Evolutionary conservation across 1,139 yeast genomes (phyloP).

Genomic region (Torulaspora pretoriensis): DNA sequence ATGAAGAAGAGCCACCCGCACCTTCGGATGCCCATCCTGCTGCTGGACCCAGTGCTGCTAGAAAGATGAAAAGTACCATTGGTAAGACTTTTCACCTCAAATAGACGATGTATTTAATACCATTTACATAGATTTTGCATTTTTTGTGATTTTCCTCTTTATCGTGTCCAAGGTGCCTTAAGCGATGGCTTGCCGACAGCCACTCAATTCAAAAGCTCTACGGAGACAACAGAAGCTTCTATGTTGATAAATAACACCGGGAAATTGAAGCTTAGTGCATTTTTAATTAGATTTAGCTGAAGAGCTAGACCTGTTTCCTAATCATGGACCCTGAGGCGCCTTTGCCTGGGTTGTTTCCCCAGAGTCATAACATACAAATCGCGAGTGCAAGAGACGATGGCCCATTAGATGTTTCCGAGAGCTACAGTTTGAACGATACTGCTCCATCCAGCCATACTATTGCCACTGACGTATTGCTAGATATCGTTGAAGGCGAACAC

Average conservation of each 20-base stretch:
- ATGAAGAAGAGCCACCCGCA: conserved; percentile 47
- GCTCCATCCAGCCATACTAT: conserved; percentile 12
- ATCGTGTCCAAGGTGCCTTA: neutral
- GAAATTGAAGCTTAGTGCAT: neutral
- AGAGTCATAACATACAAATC: conserved; percentile 20
- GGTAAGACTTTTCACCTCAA: conserved; percentile 17
- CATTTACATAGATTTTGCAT: neutral
- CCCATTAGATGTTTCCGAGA: conserved; percentile 1
- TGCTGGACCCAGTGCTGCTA: conserved; percentile 10
- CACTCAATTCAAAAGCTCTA: neutral
- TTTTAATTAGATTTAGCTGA: neutral
- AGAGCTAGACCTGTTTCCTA: neutral
- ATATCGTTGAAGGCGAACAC: conserved; percentile 23
- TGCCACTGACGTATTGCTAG: conserved; percentile 17
- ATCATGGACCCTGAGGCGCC: conserved; percentile 13
- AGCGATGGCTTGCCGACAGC: neutral
- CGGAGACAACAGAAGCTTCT: neutral
- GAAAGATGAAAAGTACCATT: conserved; percentile 12
- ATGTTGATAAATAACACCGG: neutral
- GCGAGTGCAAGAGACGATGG: conserved; percentile 5
- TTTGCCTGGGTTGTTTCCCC: conserved; percentile 22
- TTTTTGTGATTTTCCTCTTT: neutral
- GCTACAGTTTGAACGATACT: conserved; percentile 5
- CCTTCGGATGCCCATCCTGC: conserved; percentile 8
- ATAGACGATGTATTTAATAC: conserved; percentile 3